A percentile compares a stretch with the other conserved stretches of the same genome.
Evolutionary conservation across 208 protist genomes (phyloP).

Genomic region (Trypanosoma melophagium): DNA sequence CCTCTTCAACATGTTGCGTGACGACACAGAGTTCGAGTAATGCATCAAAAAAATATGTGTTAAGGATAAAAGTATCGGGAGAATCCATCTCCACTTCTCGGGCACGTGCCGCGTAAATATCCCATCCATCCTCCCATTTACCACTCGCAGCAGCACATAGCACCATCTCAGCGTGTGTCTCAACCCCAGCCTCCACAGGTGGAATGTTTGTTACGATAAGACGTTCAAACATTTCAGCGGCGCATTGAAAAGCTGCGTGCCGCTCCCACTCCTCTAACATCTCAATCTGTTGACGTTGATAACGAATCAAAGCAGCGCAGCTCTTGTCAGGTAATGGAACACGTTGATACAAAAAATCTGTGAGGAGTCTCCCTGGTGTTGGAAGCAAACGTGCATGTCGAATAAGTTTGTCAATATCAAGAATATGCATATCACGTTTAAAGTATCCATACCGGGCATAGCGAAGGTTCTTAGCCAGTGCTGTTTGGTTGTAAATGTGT

Average conservation of each 20-base stretch:
- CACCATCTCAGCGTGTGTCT: constrained; percentile 91
- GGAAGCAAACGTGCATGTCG: constrained; percentile 88
- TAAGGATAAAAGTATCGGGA: constrained; percentile 49
- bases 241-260: constrained; percentile 41
- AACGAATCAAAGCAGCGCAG: constrained; percentile 81
- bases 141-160: constrained; percentile 79
- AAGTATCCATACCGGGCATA: constrained; percentile 91
- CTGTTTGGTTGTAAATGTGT: constrained; percentile 86
- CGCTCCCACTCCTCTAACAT: constrained; percentile 73
- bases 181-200: constrained; percentile 81
- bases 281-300: constrained; percentile 73
- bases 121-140: constrained; percentile 84
- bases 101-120: constrained; percentile 68
- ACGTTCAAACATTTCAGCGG: constrained; percentile 91
- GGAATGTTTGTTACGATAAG: constrained; percentile 88
- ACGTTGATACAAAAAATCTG: constrained; percentile 90
- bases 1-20: constrained; percentile 53
- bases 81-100: constrained; percentile 63
- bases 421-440: constrained; percentile 89
- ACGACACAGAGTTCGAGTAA: constrained; percentile 77
- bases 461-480: constrained; percentile 83
- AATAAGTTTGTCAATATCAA: constrained; percentile 91
- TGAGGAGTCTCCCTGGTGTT: constrained; percentile 78
- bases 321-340: constrained; percentile 79
- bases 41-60: constrained; percentile 82